Evolutionary conservation across 2,329 filamentous ascomycete genomes (phyloP), one percentile per base, ranked within the genome.

Genomic region (Periconia sp.): DNA sequence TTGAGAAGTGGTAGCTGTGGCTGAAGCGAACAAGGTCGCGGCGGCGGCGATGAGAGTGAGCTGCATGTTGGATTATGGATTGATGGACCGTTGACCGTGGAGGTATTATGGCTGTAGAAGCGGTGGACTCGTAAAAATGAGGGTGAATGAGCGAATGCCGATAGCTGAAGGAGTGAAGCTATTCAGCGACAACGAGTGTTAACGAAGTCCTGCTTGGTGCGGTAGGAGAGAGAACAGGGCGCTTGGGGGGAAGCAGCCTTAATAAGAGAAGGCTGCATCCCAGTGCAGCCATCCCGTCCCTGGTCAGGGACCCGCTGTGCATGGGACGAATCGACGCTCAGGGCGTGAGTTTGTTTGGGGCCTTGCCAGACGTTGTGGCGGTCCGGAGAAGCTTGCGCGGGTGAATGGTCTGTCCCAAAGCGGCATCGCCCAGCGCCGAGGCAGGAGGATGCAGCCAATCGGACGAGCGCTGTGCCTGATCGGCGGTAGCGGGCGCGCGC

Each of bases 131-230:
- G 53, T 50, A 48, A 40, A 42, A 36, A 50, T 43, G 45, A 38
- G 42, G 56, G 41, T 43, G 47, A 71, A 66, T 21, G 68, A 70
- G 48, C 56, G 68, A 61, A 47, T 61, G 64, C 65, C 56, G 65
- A 66, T 59, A 66, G 62, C 65, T 70, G 49, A 69, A 68, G 33
- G 68, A 70, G 66, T 70, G 67, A 67, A 71, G 67, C 56, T 67
- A 60, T 64, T 61, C 65, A 68, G 65, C 66, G 56, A 66, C 56
- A 67, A 61, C 43, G 66, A 66, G 59, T 52, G 55, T 59, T 57
- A 54, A 62, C 60, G 49, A 66, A 61, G 59, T 66, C 67, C 65
- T 66, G 64, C 62, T 68, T 65, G 62, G 57, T 61, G 61, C 56
- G 61, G 58, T 62, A 41, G 47, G 46, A 44, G 46, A 45, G 48